Conservation (phyloP, 768 basidiomycete species). For the Podaxis sp. region DNA sequence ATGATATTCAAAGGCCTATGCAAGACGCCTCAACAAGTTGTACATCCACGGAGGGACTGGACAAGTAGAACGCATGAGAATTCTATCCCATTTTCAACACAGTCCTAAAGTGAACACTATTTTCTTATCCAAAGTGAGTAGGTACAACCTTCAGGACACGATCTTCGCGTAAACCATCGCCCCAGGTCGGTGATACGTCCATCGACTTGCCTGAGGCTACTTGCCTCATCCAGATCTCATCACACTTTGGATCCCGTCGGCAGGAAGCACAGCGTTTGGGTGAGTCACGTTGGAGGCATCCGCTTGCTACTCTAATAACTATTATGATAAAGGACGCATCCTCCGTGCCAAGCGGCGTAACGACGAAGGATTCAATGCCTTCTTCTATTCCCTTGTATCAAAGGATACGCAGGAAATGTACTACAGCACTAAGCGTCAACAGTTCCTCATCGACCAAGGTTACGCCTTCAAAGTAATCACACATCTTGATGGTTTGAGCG, state of each 20-base stretch:
- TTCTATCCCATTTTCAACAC: constrained; percentile 94
- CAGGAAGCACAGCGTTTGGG: constrained; percentile 97
- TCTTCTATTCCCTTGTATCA: constrained; percentile 98
- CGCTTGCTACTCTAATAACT: constrained; percentile 11
- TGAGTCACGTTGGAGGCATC: constrained; percentile 30
- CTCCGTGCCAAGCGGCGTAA: constrained; percentile 96
- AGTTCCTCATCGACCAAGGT: constrained; percentile 98
- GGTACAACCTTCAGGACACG: not conserved
- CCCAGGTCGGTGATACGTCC: constrained; percentile 93
- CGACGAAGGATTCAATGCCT: constrained; percentile 99
- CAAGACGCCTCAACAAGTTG: constrained; percentile 87
- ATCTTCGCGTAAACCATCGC: constrained; percentile 5
- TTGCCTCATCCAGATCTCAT: constrained; percentile 98
- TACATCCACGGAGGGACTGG: constrained; percentile 97
- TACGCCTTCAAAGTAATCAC: constrained; percentile 99
- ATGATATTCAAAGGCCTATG: constrained; percentile 66
- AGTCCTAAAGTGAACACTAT: constrained; percentile 96
- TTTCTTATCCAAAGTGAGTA: constrained; percentile 88
- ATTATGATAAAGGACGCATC: constrained; percentile 71
- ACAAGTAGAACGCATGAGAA: constrained; percentile 93
- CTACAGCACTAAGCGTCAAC: constrained; percentile 98
- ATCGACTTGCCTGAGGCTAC: constrained; percentile 99
- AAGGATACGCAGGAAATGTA: constrained; percentile 99
- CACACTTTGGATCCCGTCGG: constrained; percentile 96
- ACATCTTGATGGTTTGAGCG: constrained; percentile 89